Evolutionary conservation across 805 yeast genomes (phyloP), one percentile per base, ranked within the genome.

Genomic region (Candida chauliodis): DNA sequence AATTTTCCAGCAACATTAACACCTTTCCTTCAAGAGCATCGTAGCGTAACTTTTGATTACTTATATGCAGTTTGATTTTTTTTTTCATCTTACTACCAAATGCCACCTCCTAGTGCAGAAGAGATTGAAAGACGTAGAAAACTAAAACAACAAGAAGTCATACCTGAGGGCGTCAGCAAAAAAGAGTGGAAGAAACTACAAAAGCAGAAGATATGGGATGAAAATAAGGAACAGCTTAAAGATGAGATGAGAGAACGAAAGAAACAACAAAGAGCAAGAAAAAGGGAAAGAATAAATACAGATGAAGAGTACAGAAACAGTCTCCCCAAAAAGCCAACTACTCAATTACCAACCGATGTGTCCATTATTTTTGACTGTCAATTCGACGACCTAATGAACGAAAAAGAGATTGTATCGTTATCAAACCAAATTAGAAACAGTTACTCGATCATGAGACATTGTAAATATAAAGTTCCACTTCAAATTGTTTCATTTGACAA

Each of bases 141-240:
- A 25, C 34, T 24, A 4, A 34, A 35, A 30, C 36, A 40, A 20
- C 35, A 29, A 9, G 37, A 41, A 30, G 39, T 23, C 7, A 35
- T 80, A 7, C 96, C 96, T 2, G 89, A 79, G 41, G 96, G 96
- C 4, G 82, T 91, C 85, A 80, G 95, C 21, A 87, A 84, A 53
- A 74, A 76, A 11, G 90, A 84, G 41, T 91, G 88, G 84, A 91
- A 91, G 59, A 80, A 80, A 50, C 69, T 73, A 42, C 76, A 81
- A 51, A 79, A 74, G 49, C 70, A 59, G 43, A 66, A 72, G 49
- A 65, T 66, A 44, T 79, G 83, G 72, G 88, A 79, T 32, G 82
- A 73, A 34, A 71, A 73, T 29, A 81, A 84, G 53, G 86, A 73
- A 2, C 81, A 78, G 37, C 78, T 74, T 50, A 67, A 75, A 26